phyloP scores from a whole-genome alignment of 2,329 filamentous ascomycete genomes.

The Coniochaeta pulveracea region DNA sequence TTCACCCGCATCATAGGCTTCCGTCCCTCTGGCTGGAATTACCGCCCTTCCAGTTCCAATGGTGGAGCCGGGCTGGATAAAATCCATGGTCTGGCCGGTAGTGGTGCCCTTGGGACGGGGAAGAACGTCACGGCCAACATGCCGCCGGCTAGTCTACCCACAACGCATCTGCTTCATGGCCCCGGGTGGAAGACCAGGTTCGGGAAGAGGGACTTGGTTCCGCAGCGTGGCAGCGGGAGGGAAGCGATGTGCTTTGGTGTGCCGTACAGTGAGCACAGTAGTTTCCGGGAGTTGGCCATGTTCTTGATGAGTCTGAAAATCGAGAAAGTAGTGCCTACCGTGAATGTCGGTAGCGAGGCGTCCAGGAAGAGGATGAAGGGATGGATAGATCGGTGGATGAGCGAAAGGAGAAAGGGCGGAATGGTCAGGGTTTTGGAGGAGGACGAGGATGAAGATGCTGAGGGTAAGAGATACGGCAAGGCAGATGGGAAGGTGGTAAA shows the following conservation, averaged over 20 bases:
- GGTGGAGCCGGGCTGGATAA: conserved; percentile 14
- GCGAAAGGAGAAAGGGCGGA: conserved; percentile 45
- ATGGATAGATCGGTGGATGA: conserved; percentile 53
- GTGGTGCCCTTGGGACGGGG: neutral
- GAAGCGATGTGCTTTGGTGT: conserved; percentile 86
- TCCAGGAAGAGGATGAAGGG: conserved; percentile 48
- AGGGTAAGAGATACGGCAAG: conserved; percentile 23
- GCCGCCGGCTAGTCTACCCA: conserved; percentile 36
- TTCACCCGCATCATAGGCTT: conserved; percentile 87
- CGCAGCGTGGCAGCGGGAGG: conserved; percentile 72
- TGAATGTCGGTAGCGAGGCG: conserved; percentile 60
- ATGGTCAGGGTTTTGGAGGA: conserved; percentile 33
- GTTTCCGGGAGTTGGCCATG: conserved; percentile 86
- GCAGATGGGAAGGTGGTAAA: conserved; percentile 13
- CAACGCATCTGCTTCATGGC: conserved; percentile 38
- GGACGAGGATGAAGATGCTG: conserved; percentile 21
- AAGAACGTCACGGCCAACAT: conserved; percentile 44
- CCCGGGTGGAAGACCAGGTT: conserved; percentile 69
- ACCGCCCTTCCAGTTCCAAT: conserved; percentile 57
- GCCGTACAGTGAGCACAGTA: conserved; percentile 92
- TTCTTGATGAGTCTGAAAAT: conserved; percentile 83
- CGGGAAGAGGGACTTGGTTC: conserved; percentile 57
- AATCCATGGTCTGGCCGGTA: neutral
- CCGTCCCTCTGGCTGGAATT: conserved; percentile 89
- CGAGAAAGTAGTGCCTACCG: conserved; percentile 83